phyloP scores from a whole-genome alignment of 2,329 filamentous ascomycete species.

The Allantophomopsis lycopodina region DNA sequence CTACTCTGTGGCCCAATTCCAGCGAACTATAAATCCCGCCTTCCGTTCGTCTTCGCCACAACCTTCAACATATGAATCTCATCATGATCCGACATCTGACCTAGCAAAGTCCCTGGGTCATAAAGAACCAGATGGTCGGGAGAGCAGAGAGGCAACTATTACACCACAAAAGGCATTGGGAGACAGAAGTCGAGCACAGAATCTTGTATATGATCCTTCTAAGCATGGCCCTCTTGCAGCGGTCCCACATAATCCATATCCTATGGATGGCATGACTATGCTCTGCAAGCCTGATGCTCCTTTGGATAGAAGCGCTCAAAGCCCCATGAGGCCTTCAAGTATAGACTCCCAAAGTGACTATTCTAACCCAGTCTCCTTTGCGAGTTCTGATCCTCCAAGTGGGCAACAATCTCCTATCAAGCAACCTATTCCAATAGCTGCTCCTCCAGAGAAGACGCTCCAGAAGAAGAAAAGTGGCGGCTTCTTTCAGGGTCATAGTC shows the following conservation, averaged over 20 bases:
- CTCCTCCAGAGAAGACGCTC: slow-evolving; percentile 36
- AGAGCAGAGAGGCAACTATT: slow-evolving; percentile 33
- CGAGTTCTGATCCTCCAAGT: slow-evolving; percentile 68
- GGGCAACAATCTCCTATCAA: slow-evolving; percentile 65
- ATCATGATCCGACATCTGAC: slow-evolving; percentile 71
- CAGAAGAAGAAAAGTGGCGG: slow-evolving; percentile 64
- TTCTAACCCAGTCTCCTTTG: slow-evolving; percentile 79
- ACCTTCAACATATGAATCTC: slow-evolving; percentile 83
- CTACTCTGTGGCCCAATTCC: slow-evolving; percentile 93
- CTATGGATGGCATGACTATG: slow-evolving; percentile 94
- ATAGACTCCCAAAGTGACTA: slow-evolving; percentile 84
- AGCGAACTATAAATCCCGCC: slow-evolving; percentile 85
- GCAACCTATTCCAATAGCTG: slow-evolving; percentile 22
- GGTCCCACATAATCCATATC: slow-evolving; percentile 86
- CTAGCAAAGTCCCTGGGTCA: slow-evolving; percentile 58
- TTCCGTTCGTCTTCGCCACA: slow-evolving; percentile 95
- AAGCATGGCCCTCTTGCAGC: slow-evolving; percentile 52
- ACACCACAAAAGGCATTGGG: slow-evolving; percentile 33
- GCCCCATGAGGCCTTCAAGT: slow-evolving; percentile 63
- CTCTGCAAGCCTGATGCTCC: slow-evolving; percentile 69
- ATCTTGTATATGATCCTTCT: slow-evolving; percentile 11
- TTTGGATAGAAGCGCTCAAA: slow-evolving; percentile 52
- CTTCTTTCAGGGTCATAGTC: slow-evolving; percentile 87
- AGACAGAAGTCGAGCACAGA: slow-evolving; percentile 9
- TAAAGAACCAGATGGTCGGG: slow-evolving; percentile 28